Base-by-base conservation (phyloP, 148 eudicot species). In the Diospyros lotus region DNA sequence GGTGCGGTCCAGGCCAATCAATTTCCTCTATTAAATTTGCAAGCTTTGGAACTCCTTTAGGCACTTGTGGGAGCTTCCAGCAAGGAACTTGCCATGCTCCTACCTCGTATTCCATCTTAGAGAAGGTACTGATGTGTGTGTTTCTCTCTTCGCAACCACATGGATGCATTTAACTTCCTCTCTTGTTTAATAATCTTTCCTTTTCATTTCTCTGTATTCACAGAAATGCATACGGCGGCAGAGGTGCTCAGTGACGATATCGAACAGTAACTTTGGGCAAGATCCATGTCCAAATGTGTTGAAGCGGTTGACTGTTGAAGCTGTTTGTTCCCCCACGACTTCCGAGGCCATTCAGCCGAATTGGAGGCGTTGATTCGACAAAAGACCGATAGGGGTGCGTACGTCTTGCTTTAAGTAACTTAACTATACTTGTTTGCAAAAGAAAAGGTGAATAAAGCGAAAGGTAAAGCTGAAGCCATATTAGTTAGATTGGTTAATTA, bases 241-340 rank as follows among this genome's bases (percentile, higher is more conserved):
- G 77, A 86, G 73, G 63, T 95, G 99, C 80, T 81, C 88, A 9
- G 97, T 95, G 84, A 66, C 87, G n/a, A 86, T 95, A 83, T 78
- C 91, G 54, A 93, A 88, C 87, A 85, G 82, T 77, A 91, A 85
- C 77, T 95, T 95, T 44, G 91, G 89, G 56, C 73, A 80, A 66
- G 99, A 95, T 77, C 99, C 99, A 3, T 95, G 99, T 74, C 99
- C 93, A 1, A 86, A 93, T 63, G 88, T 87, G 54, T 68, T 91
- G 79, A 95, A 95, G 82, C 82, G 93, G 63, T 71, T 95, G 73
- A 86, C 96, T 58, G 99, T 95, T 9, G 97, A 95, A 81, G 99
- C 94, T 10, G 48, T 83, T 64, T 95, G 98, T 66, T 81, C 89
- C 18, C 87, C 90, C 48, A 41, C 51, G 2, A 44, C 76, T 63